These are phyloP conservation scores for Solanum gandarillasii DNA, from an alignment of 257 asterid genomes.

Conservation along the genomic window DNA sequence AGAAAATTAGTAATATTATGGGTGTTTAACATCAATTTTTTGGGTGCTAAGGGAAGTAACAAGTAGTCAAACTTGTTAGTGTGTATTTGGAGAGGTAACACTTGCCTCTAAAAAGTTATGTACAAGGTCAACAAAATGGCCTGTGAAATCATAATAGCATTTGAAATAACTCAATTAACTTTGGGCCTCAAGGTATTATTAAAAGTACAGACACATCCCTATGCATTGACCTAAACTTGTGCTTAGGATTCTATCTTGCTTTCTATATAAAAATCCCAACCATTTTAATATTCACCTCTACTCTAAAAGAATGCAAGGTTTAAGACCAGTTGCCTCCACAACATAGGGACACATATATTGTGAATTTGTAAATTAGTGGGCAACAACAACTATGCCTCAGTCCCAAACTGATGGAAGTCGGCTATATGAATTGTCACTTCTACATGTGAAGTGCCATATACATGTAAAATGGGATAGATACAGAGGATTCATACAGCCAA, in stretches of 20 bases:
- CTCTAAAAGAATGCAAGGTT: neutral
- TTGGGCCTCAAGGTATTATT: slow-evolving; percentile 7
- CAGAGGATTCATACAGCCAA: neutral
- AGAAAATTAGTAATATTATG: neutral
- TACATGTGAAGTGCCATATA: neutral
- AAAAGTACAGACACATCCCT: slow-evolving; percentile 16
- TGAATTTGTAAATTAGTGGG: neutral
- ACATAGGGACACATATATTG: neutral
- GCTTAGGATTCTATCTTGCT: neutral
- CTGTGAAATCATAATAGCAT: slow-evolving; percentile 18
- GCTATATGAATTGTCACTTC: neutral
- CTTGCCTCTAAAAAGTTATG: slow-evolving; percentile 16
- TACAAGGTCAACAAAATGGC: slow-evolving; percentile 26
- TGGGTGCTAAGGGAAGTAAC: neutral
- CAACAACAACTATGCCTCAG: neutral
- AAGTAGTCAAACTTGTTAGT: neutral
- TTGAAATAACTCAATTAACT: slow-evolving; percentile 12
- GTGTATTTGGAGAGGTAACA: slow-evolving; percentile 3
- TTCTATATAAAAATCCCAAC: neutral
- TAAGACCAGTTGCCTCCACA: neutral
- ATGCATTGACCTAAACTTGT: slow-evolving; percentile 16
- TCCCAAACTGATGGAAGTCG: neutral
- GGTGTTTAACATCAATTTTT: neutral
- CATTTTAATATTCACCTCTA: neutral
- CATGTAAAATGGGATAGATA: neutral